phyloP scores from a whole-genome alignment of 208 protist species.

The Trypanosoma scelopori region DNA sequence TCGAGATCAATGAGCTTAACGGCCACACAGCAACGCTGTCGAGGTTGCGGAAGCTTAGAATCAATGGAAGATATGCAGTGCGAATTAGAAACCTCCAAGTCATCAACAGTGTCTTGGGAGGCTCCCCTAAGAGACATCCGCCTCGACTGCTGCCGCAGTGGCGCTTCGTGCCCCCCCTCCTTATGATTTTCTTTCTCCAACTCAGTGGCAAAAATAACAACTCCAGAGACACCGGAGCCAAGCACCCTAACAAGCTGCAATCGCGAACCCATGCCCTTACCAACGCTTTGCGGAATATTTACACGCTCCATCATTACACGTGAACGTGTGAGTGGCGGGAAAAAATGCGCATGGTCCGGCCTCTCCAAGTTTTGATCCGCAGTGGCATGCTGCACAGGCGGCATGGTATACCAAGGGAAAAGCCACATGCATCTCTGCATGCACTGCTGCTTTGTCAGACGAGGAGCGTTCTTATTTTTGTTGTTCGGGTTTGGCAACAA shows the following conservation, averaged over 20 bases:
- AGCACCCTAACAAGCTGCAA: slow-evolving; percentile 4
- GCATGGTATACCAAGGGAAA: slow-evolving; percentile 3
- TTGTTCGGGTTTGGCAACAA: background rate
- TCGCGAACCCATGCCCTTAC: background rate
- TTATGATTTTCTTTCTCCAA: background rate
- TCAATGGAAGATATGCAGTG: background rate
- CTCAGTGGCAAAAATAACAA: slow-evolving; percentile 5
- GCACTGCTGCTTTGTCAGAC: background rate
- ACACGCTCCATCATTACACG: background rate
- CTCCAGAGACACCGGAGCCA: background rate
- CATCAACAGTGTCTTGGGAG: background rate
- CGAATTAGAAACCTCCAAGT: background rate
- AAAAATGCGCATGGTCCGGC: background rate
- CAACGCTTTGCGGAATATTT: background rate
- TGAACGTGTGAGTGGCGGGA: background rate
- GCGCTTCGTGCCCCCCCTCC: background rate
- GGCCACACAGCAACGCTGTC: slow-evolving; percentile 19
- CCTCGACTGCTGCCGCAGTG: too few species aligned
- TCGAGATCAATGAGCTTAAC: slow-evolving; percentile 46
- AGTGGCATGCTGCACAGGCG: background rate
- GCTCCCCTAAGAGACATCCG: background rate
- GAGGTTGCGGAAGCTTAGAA: background rate
- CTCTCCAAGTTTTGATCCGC: background rate
- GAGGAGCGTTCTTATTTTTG: background rate
- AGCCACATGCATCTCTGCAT: slow-evolving; percentile 11